Base-by-base conservation (phyloP, 495 filamentous ascomycete genomes). In the Sporormia fimetaria region DNA sequence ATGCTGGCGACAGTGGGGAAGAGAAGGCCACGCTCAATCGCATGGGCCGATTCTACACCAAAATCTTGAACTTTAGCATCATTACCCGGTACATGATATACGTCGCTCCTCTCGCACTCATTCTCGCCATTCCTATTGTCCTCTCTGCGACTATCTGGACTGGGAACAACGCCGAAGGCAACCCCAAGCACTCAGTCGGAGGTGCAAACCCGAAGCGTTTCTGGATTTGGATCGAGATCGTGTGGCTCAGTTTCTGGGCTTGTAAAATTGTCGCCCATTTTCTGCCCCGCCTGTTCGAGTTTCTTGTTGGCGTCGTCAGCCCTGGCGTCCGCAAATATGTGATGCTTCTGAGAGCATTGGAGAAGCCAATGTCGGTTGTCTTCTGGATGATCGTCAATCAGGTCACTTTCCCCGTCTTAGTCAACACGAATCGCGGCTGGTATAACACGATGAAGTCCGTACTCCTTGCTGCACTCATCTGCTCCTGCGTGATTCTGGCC, bases 301-400 rank as follows among this genome's bases (percentile, higher is more conserved):
- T 86, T 44, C 69, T 94, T 30, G 78, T 78, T 51, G 88, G 88
- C 22, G 81, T 95, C 40, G 82, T 95, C 44, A 90, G 81, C 62
- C 75, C 87, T 2, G 87, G 88, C 11, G 92, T 86, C 2, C 72
- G 85, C 39, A 98, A 96, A 63, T 95, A 98, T 63, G 83, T 84
- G 21, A 68, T 81, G 42, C 78, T 96, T 27, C 60, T 98, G 26
- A 70, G 70, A 17, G 73, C 76, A 20, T 64, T 98, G 31, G 83
- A 94, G 55, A 81, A 90, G 32, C 85, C 86, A 0, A 62, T 98
- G 2, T 84, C 83, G 1, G 62, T 94, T n/a, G 81, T 90, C 46
- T 74, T 85, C 34, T 96, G 90, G 90, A 75, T 71, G 10, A 62
- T 94, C 21, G 72, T 83, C 1, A 81, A 74, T 7, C 71, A 90